Evolutionary conservation across 1,139 yeast species (phyloP).

Genomic region (Geotrichum candidum): DNA sequence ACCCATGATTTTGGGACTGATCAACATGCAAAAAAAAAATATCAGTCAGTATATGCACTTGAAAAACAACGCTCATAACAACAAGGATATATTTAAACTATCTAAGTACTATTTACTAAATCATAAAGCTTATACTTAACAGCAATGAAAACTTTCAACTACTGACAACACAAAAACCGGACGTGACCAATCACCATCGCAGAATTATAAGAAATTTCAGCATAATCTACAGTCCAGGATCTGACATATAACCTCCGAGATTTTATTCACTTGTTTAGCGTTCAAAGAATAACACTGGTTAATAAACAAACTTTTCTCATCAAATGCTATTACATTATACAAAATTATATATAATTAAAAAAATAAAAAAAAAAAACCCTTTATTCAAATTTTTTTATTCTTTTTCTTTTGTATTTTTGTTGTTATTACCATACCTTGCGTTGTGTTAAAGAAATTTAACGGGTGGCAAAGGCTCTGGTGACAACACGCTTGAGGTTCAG

Average conservation of each 20-base stretch:
- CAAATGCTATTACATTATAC: background rate
- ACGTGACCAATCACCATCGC: too few relatives aligned
- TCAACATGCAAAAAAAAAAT: background rate
- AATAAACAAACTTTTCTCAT: background rate
- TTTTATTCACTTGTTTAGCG: too few relatives aligned
- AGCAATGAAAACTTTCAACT: too few relatives aligned
- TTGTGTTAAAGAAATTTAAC: slow-evolving; percentile 45
- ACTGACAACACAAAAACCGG: too few relatives aligned
- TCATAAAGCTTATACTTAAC: too few relatives aligned
- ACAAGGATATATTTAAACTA: background rate
- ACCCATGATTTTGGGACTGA: background rate
- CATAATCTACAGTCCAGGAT: too few relatives aligned
- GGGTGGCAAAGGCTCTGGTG: slow-evolving; percentile 98
- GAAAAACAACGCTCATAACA: background rate
- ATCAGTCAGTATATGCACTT: background rate
- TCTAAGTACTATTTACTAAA: too few relatives aligned
- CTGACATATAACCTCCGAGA: too few relatives aligned
- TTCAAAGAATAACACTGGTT: background rate
- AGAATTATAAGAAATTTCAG: too few relatives aligned
- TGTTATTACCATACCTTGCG: background rate
- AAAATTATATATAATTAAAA: background rate
- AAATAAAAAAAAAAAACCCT: background rate
- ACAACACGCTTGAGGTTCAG: slow-evolving; percentile 98
- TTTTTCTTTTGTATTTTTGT: background rate
- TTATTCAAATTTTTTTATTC: background rate